Conservation (phyloP, 208 protist species). For the Trichomonas vaginalis region DNA sequence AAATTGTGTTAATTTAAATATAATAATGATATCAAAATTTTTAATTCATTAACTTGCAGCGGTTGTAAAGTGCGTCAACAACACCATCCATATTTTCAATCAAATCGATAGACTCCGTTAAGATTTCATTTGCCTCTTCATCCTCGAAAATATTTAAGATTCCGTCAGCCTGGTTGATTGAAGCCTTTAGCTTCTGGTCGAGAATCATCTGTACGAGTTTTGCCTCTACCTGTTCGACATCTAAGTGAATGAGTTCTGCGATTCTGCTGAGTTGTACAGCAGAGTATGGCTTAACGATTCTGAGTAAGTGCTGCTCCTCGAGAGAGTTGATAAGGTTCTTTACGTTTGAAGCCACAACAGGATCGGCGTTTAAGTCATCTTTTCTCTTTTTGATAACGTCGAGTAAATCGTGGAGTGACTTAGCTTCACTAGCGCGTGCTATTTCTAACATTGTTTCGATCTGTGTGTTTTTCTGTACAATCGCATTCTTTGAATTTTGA, state of each 20-base stretch:
- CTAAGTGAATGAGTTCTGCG: not conserved
- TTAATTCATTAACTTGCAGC: not conserved
- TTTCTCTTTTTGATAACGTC: not conserved
- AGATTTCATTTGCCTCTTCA: not conserved
- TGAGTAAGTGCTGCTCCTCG: not conserved
- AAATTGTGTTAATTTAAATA: too few relatives aligned
- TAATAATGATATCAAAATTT: not conserved
- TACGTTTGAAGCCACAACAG: not conserved
- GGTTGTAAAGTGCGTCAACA: not conserved
- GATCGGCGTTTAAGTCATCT: not conserved
- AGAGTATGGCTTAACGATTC: not conserved
- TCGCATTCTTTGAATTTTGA: not conserved
- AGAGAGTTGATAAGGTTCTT: not conserved
- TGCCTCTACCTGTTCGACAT: not conserved
- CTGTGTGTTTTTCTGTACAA: not conserved
- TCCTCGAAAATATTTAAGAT: not conserved
- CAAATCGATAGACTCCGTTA: not conserved
- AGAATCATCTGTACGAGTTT: slow-evolving; percentile 11
- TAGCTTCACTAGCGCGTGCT: not conserved
- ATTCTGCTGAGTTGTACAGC: not conserved
- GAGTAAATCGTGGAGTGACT: not conserved
- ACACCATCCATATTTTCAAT: not conserved
- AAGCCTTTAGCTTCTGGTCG: not conserved
- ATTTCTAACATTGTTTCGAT: slow-evolving; percentile 18
- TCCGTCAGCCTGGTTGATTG: not conserved